Evolutionary conservation across 1,139 yeast species (phyloP), one percentile per base, ranked within the genome.

Genomic region (Candida labiduridarum): DNA sequence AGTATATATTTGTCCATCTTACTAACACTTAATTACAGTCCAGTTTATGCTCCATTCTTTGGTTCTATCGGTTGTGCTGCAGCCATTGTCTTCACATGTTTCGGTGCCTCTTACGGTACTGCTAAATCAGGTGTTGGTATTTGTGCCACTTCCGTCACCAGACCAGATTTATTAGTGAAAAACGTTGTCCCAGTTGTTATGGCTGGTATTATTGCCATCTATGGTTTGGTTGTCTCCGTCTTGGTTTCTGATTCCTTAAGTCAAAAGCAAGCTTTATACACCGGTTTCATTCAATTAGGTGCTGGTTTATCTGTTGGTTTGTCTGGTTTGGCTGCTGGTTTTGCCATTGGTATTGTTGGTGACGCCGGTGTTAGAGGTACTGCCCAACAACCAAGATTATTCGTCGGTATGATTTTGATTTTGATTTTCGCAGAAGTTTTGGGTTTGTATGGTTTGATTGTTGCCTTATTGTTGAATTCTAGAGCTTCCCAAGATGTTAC

Each of bases 121-220:
- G 99, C 99, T 67, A 95, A 95, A 78, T 88, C 97, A 41, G 99
- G 99, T 77, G 96, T 94, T 58, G 99, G 99, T 84, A 92, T 95
- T 68, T 91, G 97, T 79, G 99, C 97, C 69, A 91, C 97, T 61
- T 89, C 96, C 75, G 97, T 92, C 56, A 80, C 94, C 71, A 89
- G 97, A 83, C 99, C 99, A 58, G 98, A 94, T 71, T 82, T 90
- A 72, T 83, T 87, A 75, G 96, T 91, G 60, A 88, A 83, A 74
- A 87, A 85, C 72, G 85, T 89, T 66, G 95, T 95, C 59, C 99
- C 99, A 56, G 99, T 95, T 62, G 87, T 95, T 77, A 92, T 95
- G 97, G 96, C 98, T 57, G 99, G 99, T 89, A 95, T 95, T 70
- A 89, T 95, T 75, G 97, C 99, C 71, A 95, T 95, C 76, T 95